Base-by-base conservation (phyloP, 2,329 filamentous ascomycete species). In the Pezicula neosporulosa region DNA sequence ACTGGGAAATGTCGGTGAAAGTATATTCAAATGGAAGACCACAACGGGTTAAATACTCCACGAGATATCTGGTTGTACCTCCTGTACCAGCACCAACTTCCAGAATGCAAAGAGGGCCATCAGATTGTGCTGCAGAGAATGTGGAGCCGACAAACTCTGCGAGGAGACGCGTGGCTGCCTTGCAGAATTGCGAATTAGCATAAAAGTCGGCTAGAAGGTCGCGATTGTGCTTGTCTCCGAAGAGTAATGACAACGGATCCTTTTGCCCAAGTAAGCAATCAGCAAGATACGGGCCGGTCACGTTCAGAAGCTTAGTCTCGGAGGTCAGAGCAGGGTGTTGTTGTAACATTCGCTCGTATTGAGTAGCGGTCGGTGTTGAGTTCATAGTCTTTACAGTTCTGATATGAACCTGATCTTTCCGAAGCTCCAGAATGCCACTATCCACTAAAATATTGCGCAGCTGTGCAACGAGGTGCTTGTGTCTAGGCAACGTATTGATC, bases 1-100 rank as follows among this genome's bases (percentile, higher is more conserved):
- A 61, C 12, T 54, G 30, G 0, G 72, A 70, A 7, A 77, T 37
- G 42, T 77, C 74, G 1, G 73, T 75, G 49, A 75, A 70, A 1
- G 70, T 72, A 50, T 77, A 76, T 6, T 64, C 51, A 15, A 75
- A 53, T 0, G 58, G 53, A 1, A 70, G 48, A 7, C 56, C 58
- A 0, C 48, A 44, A 0, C 19, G 18, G 0, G 47, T 51, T 3
- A 77, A 58, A 0, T 54, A 41, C 0, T 63, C 53, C 0, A 70
- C 53, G 2, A 76, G 30, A 1, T 58, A 47, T 12, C 51, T 55
- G 0, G 74, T 72, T 0, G 74, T 76, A 0, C 70, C 72, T 4
- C 73, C 74, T 2, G 72, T 73, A 9, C 73, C 73, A 0, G 66
- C 72, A 0, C 74, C 73, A 7, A 76, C 53, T 55, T 76, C 72